These are phyloP conservation scores for Trichoderma koningiopsis DNA, from an alignment of 2,329 filamentous ascomycete genomes.

Conservation along the genomic window DNA sequence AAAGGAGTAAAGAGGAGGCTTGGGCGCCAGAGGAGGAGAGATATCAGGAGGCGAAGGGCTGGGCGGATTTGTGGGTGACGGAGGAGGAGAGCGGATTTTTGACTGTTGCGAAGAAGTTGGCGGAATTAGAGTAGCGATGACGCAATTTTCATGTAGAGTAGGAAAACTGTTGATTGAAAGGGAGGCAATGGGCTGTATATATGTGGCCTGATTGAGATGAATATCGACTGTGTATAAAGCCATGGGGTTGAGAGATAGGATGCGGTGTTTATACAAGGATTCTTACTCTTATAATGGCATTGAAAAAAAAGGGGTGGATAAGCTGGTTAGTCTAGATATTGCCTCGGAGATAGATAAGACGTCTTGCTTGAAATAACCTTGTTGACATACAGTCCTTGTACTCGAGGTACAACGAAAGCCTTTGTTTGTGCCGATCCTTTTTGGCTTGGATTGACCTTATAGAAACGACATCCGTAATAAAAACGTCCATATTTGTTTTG, in stretches of 20 bases:
- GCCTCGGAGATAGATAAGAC: background rate
- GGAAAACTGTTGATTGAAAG: background rate
- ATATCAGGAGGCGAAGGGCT: constrained; percentile 52
- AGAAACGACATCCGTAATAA: background rate
- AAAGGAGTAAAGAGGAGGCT: constrained; percentile 66
- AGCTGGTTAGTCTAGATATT: background rate
- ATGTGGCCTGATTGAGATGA: background rate
- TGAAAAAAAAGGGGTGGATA: background rate
- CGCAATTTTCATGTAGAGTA: background rate
- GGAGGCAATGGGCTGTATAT: background rate
- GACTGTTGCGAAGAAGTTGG: constrained; percentile 35
- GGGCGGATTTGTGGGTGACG: constrained; percentile 45
- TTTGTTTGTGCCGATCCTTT: background rate
- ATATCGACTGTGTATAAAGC: background rate
- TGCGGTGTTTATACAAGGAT: background rate
- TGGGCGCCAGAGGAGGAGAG: constrained; percentile 55
- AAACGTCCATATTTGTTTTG: background rate
- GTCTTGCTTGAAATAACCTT: background rate
- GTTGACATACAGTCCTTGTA: background rate
- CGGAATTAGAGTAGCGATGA: constrained; percentile 26
- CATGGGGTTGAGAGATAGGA: background rate
- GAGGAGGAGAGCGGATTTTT: constrained; percentile 39
- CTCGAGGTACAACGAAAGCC: background rate
- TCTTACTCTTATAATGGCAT: background rate
- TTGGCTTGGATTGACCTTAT: background rate